Percentiles rank a stretch among this genome's conserved stretches.
Evolutionary conservation across 306 rosid species (phyloP).

Genomic region (Dalbergia cochinchinensis): DNA sequence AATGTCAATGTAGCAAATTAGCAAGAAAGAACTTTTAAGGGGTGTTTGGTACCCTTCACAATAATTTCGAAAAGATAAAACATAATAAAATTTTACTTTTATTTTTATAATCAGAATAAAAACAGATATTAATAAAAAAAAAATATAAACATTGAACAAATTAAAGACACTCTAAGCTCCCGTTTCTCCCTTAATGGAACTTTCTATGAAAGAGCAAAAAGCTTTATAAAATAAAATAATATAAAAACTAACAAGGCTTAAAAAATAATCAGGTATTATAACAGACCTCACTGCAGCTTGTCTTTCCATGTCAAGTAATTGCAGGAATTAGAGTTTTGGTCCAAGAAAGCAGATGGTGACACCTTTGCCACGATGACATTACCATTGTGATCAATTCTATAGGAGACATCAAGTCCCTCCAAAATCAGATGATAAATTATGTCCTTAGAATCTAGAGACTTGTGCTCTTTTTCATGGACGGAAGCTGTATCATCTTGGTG

Average conservation of each 20-base stretch:
- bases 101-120: background rate
- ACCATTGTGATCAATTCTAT: conserved; percentile 65
- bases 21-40: no score
- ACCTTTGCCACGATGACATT: conserved; percentile 69
- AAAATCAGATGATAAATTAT: conserved; percentile 73
- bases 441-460: conserved; percentile 43
- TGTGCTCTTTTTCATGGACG: conserved; percentile 43
- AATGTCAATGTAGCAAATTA: no score
- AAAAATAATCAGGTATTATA: background rate
- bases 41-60: background rate
- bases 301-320: conserved; percentile 60
- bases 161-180: background rate
- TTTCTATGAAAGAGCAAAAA: background rate
- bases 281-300: conserved; percentile 40
- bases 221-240: background rate
- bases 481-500: conserved; percentile 50
- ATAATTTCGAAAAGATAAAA: background rate
- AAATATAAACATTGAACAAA: conserved; percentile 2
- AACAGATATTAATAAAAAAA: background rate
- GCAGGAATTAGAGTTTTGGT: conserved; percentile 46
- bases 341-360: conserved; percentile 45
- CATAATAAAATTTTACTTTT: background rate
- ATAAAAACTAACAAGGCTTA: background rate
- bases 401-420: conserved; percentile 83
- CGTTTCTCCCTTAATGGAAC: background rate